A percentile compares a stretch with the other conserved stretches of the same genome.
These are phyloP conservation scores for Sporothrix curviconia DNA, from an alignment of 2,329 filamentous ascomycete species.

Conservation along the genomic window DNA sequence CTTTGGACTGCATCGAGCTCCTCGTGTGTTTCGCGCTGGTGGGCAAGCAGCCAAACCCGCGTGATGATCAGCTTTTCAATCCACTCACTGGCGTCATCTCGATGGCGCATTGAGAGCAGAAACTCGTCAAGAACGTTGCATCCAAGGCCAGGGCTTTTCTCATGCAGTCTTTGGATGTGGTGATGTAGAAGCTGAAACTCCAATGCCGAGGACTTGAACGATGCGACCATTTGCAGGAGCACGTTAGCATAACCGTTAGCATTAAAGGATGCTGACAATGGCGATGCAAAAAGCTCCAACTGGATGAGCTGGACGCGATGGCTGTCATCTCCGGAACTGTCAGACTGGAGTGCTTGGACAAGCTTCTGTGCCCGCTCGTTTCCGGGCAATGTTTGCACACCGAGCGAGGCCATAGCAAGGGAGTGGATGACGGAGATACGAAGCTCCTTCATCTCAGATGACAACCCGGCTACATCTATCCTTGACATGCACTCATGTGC, in stretches of 20 bases:
- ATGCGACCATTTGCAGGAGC: slow-evolving; percentile 55
- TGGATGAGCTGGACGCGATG: slow-evolving; percentile 61
- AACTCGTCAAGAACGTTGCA: slow-evolving; percentile 56
- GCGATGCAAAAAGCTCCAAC: slow-evolving; percentile 56
- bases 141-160: slow-evolving; percentile 43
- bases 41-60: slow-evolving; percentile 58
- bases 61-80: slow-evolving; percentile 64
- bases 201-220: slow-evolving; percentile 43
- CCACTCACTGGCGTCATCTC: slow-evolving; percentile 44
- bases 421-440: slow-evolving; percentile 60
- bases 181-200: slow-evolving; percentile 62
- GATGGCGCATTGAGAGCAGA: slow-evolving; percentile 42
- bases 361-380: slow-evolving; percentile 49
- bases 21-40: slow-evolving; percentile 32
- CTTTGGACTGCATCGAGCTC: slow-evolving; percentile 23
- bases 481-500: slow-evolving; percentile 53
- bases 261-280: slow-evolving; percentile 42
- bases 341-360: slow-evolving; percentile 54
- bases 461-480: slow-evolving; percentile 49
- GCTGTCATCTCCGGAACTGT: slow-evolving; percentile 49
- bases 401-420: slow-evolving; percentile 50
- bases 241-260: slow-evolving; percentile 43
- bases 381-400: slow-evolving; percentile 37
- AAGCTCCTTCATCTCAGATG: slow-evolving; percentile 50
- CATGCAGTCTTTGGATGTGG: slow-evolving; percentile 59